These are phyloP conservation scores for Leucosporidium yakuticum DNA, from an alignment of 768 basidiomycete species.

Conservation along the genomic window DNA sequence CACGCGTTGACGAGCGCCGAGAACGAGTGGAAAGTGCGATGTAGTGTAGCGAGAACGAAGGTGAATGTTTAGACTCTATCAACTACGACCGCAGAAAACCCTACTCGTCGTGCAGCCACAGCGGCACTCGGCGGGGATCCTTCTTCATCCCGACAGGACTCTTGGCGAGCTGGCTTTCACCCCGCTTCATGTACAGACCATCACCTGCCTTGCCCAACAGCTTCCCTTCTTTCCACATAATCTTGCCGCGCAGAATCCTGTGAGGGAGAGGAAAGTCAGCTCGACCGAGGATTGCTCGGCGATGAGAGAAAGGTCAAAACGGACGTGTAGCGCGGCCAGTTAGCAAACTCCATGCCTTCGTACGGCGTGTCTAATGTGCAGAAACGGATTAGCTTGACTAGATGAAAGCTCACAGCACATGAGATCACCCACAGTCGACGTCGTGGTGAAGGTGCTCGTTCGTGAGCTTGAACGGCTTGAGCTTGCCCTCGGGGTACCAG, in stretches of 20 bases:
- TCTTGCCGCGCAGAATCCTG: slow-evolving; percentile 20
- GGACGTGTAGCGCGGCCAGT: neutral
- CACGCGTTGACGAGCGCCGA: too few species aligned
- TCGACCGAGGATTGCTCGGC: too few species aligned
- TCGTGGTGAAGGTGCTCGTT: neutral
- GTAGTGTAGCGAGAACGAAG: too few species aligned
- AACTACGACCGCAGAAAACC: too few species aligned
- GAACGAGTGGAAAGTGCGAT: too few species aligned
- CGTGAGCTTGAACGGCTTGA: neutral
- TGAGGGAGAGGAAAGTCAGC: neutral
- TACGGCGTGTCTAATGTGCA: slow-evolving; percentile 28
- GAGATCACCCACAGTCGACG: neutral
- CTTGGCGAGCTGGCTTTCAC: neutral
- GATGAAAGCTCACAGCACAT: neutral
- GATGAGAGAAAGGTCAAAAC: too few species aligned
- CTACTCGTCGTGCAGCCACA: too few species aligned
- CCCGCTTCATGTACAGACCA: neutral
- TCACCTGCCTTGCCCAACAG: neutral
- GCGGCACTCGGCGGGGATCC: too few species aligned
- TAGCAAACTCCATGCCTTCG: neutral
- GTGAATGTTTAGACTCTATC: too few species aligned
- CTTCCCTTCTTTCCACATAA: neutral
- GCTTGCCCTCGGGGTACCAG: slow-evolving; percentile 5
- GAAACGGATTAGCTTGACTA: slow-evolving; percentile 19
- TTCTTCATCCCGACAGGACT: too few species aligned